Evolutionary conservation across 371 early-diverging fungal genomes (phyloP), one percentile per base, ranked within the genome.

Genomic region (Apophysomyces ossiformis): DNA sequence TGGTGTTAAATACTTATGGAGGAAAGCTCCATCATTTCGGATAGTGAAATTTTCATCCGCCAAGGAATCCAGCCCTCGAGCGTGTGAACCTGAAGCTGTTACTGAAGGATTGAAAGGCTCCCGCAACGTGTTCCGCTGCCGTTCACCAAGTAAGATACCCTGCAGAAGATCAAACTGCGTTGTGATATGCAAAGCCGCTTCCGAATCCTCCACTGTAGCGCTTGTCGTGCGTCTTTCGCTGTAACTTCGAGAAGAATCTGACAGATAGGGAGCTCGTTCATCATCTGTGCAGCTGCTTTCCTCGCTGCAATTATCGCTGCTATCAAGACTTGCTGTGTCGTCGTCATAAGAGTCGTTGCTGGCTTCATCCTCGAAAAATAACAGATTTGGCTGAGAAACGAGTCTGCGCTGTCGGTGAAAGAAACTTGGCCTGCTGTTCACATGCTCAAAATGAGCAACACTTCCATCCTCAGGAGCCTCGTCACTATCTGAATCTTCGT

Each of bases 281-380:
- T 50, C 21, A 11, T 50, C 50, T 21, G 18, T n/a, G 21, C 9
- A 18, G n/a, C 50, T 50, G 5, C 50, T 50, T 50, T 21, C 50
- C 50, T 50, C 50, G 21, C 50, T 50, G 21, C 50, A 50, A 26
- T 11, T 50, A 21, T 50, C 50, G 4, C 50, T 50, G 50, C 21
- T 50, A 50, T 50, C 50, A 50, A 50, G 21, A 21, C 50, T 50
- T 50, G 50, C 21, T 50, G 50, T 18, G 11, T 50, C n/a, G n/a
- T 50, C 50, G 21, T 50, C 50, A 11, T 50, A 50, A 11, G 50
- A 18, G 7, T 50, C 50, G 50, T 21, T 50, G 8, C 21, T 18
- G 7, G 1, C 21, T 50, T 50, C 50, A 26, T 50, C 50, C 9
- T 50, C 50, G 21, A 50, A 50, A 26, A 50, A 26, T 21, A 50